Evolutionary conservation across 306 rosid genomes (phyloP).

Genomic region (Cucumis sativus): DNA sequence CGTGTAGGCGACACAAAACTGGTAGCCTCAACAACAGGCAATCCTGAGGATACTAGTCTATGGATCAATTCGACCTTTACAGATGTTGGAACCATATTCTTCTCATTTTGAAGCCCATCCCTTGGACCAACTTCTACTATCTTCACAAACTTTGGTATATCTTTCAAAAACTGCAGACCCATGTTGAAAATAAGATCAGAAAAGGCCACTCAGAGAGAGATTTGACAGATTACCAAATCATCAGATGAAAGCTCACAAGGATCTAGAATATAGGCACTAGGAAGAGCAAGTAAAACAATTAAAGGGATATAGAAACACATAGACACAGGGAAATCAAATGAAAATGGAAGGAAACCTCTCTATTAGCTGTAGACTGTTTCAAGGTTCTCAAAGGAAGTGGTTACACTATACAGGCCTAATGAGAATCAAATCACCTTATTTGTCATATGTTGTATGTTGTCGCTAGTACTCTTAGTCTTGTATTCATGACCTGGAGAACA

Average conservation of each 20-base stretch:
- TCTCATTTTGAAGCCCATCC: constrained; percentile 92
- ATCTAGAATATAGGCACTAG: neutral
- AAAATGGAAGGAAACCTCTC: neutral
- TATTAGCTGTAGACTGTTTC: neutral
- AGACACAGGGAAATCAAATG: neutral
- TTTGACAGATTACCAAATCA: neutral
- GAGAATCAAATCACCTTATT: constrained; percentile 36
- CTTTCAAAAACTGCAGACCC: constrained; percentile 39
- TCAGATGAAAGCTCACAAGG: neutral
- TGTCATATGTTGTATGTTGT: constrained; percentile 15
- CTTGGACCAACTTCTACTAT: constrained; percentile 98
- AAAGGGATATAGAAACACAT: neutral
- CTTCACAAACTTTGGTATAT: constrained; percentile 63
- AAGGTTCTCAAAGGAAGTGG: neutral
- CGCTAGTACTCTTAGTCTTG: constrained; percentile 20
- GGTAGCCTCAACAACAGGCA: constrained; percentile 79
- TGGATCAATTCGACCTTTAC: constrained; percentile 67
- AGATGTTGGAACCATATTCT: constrained; percentile 52
- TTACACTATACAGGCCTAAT: neutral
- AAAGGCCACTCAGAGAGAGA: neutral
- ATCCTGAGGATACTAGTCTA: constrained; percentile 59
- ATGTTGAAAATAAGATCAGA: constrained; percentile 3
- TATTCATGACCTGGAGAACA: constrained; percentile 24
- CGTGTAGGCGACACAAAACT: constrained; percentile 97
- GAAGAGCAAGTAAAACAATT: neutral